Evolutionary conservation across 805 yeast species (phyloP), one percentile per base, ranked within the genome.

Genomic region (Cyberlindnera misumaiensis): DNA sequence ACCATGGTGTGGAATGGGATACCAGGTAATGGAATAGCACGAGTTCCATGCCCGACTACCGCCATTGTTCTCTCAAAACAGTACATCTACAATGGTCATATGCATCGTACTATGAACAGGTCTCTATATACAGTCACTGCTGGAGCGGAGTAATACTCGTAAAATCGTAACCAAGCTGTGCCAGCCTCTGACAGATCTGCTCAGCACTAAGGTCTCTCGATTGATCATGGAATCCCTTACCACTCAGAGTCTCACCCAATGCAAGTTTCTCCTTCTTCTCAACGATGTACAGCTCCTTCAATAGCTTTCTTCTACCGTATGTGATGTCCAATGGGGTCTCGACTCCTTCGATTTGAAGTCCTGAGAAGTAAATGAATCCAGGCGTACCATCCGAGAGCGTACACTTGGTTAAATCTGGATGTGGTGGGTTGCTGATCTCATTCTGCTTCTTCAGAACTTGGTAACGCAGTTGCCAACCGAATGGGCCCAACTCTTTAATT

Each of bases 401-500:
- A 26, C 66, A 62, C 15, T 59, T 48, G 38, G 58, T 64, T 4
- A 62, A 53, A 32, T 58, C 57, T 43, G 56, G 58, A 40, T 67
- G 68, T 39, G 63, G 60, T 42, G 68, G 67, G 44, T 62, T 63
- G 40, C 62, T 65, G 36, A 53, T 49, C 51, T 53, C 69, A 50
- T 64, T 64, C 52, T 62, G 55, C 42, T 60, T 59, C 51, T 62
- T 63, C 53, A 90, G 59, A 12, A 93, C 78, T 40, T 77, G 74
- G 59, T 82, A 89, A 55, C 90, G 81, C 49, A 93, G 68, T 51
- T 75, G 75, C 97, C 97, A 93, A 26, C 97, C 98, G 41, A 75
- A 69, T 39, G 89, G 82, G 0, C 98, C 98, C 55, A 93, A 66
- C 58, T 93, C 95, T 66, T 93, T 93, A 47, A 86, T 70, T 65